Evolutionary conservation across 2,329 filamentous ascomycete species (phyloP).

Genomic region (Penicillium corylophilum): DNA sequence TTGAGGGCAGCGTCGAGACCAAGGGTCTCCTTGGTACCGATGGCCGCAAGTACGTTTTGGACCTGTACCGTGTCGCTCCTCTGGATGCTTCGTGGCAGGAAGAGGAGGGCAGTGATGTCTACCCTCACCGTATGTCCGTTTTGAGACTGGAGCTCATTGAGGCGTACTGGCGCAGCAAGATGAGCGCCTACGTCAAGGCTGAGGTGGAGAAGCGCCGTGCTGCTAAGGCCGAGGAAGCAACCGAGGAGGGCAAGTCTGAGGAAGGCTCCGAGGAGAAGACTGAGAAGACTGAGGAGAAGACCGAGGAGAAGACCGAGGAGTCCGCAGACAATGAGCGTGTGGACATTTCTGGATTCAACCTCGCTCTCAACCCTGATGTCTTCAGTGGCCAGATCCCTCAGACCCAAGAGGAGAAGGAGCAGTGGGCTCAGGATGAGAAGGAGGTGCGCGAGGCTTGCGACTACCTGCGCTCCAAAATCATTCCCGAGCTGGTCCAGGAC

Average conservation of each 20-base stretch:
- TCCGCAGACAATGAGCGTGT: slow-evolving; percentile 62
- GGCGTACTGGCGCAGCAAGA: slow-evolving; percentile 76
- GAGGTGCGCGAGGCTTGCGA: slow-evolving; percentile 82
- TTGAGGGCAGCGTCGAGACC: slow-evolving; percentile 95
- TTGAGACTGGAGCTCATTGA: slow-evolving; percentile 88
- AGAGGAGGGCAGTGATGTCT: slow-evolving; percentile 62
- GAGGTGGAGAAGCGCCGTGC: slow-evolving; percentile 67
- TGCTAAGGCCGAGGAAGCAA: slow-evolving; percentile 41
- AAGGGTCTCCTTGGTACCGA: slow-evolving; percentile 97
- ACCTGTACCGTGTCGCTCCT: slow-evolving; percentile 91
- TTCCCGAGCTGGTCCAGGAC: slow-evolving; percentile 83
- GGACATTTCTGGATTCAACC: slow-evolving; percentile 82
- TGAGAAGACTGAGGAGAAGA: slow-evolving; percentile 46
- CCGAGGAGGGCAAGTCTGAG: slow-evolving; percentile 38
- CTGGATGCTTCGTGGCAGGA: slow-evolving; percentile 90
- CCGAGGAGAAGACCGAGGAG: slow-evolving; percentile 44
- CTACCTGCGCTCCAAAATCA: slow-evolving; percentile 71
- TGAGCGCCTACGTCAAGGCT: slow-evolving; percentile 82
- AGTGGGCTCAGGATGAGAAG: slow-evolving; percentile 79
- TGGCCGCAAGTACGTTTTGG: slow-evolving; percentile 94
- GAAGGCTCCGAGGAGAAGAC: slow-evolving; percentile 41
- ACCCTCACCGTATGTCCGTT: slow-evolving; percentile 96
- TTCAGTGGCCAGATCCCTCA: slow-evolving; percentile 91
- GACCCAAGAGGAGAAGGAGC: slow-evolving; percentile 82
- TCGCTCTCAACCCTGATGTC: slow-evolving; percentile 89